These are phyloP conservation scores for Pseudoperonospora humuli DNA, from an alignment of 352 stramenopile species.

Conservation along the genomic window DNA sequence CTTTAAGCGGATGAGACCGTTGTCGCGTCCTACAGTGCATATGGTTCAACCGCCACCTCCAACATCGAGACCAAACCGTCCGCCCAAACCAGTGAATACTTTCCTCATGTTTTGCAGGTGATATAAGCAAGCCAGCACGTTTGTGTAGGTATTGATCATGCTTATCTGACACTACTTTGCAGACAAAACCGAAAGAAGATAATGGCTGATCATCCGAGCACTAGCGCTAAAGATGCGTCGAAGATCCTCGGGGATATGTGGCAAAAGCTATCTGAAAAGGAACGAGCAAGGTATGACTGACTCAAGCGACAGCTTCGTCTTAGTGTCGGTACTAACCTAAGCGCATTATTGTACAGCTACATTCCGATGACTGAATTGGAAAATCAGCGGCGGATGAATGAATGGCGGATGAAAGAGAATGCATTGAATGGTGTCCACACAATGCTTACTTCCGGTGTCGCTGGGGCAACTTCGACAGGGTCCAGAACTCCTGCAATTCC, in stretches of 20 bases:
- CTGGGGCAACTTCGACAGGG: constrained; percentile 10
- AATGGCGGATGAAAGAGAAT: constrained; percentile 77
- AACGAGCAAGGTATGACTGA: constrained; percentile 44
- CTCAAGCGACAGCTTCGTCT: not conserved
- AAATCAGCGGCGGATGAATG: constrained; percentile 63
- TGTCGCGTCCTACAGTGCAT: constrained; percentile 44
- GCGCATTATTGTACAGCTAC: constrained; percentile 26
- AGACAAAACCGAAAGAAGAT: constrained; percentile 77
- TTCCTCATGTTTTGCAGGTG: constrained; percentile 80
- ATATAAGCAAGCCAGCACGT: not conserved
- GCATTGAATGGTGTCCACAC: constrained; percentile 25
- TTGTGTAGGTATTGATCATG: not conserved
- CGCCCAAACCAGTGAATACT: constrained; percentile 77
- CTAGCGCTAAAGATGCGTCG: constrained; percentile 71
- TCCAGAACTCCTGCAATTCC: constrained; percentile 9
- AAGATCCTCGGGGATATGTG: constrained; percentile 82
- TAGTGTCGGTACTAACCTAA: constrained; percentile 3
- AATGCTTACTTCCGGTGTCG: constrained; percentile 12
- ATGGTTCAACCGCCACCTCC: constrained; percentile 18
- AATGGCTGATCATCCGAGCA: constrained; percentile 62
- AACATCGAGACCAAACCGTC: constrained; percentile 47
- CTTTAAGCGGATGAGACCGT: constrained; percentile 69
- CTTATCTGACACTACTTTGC: constrained; percentile 3
- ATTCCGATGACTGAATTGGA: constrained; percentile 73
- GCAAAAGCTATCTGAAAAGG: constrained; percentile 73